Conservation (phyloP, 306 rosid genomes). For the Cicer yamashitae region DNA sequence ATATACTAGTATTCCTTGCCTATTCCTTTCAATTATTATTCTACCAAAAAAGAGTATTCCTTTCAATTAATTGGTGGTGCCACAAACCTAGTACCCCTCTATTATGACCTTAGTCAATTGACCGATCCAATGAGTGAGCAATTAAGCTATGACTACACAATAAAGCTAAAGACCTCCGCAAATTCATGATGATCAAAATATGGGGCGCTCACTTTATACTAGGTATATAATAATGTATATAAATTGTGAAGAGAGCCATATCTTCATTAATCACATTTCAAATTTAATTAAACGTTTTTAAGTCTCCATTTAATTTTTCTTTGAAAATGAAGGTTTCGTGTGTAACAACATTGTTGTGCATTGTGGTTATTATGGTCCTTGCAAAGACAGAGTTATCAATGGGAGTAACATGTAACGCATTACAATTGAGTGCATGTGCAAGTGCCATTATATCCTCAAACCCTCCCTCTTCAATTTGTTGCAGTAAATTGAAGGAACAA, state of each 20-base stretch:
- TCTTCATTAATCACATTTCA: conserved; percentile 6
- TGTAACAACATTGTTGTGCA: conserved; percentile 31
- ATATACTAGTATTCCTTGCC: too few relatives aligned
- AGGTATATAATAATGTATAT: conserved; percentile 20
- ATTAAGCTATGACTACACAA: conserved; percentile 1
- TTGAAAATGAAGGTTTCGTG: conserved; percentile 47
- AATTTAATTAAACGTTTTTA: background rate
- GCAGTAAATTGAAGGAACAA: conserved; percentile 59
- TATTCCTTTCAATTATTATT: too few relatives aligned
- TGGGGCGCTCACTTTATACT: conserved; percentile 24
- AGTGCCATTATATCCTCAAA: conserved; percentile 49
- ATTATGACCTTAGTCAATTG: conserved; percentile 1
- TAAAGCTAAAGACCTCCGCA: conserved; percentile 36
- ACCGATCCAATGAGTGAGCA: conserved; percentile 1
- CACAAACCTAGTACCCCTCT: background rate
- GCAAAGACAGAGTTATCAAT: conserved; percentile 35
- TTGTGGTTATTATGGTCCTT: conserved; percentile 34
- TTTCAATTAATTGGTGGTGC: background rate
- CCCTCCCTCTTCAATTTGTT: conserved; percentile 53
- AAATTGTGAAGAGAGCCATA: conserved; percentile 39
- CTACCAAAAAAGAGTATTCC: too few relatives aligned
- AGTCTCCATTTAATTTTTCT: background rate
- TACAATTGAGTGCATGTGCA: conserved; percentile 56
- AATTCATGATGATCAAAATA: conserved; percentile 28
- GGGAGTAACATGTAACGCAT: conserved; percentile 55